Base-by-base conservation (phyloP, 345 rosid genomes). In the Erucastrum elatum region DNA sequence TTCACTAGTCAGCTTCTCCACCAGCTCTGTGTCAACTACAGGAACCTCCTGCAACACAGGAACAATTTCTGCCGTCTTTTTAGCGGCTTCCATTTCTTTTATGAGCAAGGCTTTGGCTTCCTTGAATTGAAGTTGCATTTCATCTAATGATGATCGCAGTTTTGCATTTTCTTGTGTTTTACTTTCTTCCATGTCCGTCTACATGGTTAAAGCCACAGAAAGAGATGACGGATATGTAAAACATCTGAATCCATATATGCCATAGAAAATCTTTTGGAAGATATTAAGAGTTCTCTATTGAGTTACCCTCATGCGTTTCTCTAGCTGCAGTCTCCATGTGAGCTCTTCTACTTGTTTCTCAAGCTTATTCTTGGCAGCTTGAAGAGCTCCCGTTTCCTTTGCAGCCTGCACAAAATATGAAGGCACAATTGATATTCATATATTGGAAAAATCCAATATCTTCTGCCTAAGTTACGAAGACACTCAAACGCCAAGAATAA, bases 271-370 rank as follows among this genome's bases (percentile, higher is more conserved):
- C 46, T 65, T 25, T 70, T 51, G 26, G 26, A 70, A 70, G 72
- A 65, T 8, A 64, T 46, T 33, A 35, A 55, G 29, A 51, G 26
- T n/a, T 21, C 21, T 71, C 27, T 31, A 31, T 49, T 33, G 70
- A 69, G 64, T 75, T 76, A 92, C 99, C 89, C 91, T 88, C 89
- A 84, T 88, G 74, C 89, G 91, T 77, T 90, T 93, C 90, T 93
- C 99, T 37, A 86, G 84, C 84, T 95, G 89, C 78, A 90, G 82
- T 63, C 79, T 86, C 91, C 92, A 88, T 6, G 97, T 90, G 75
- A 95, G 88, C 56, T 95, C 98, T 88, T 93, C 94, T 71, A 95
- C 91, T 84, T 95, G 85, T 87, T 91, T 91, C 87, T 95, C 97
- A 81, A 93, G 87, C 79, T 90, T 89, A 82, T 79, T 87, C 81